Evolutionary conservation across 495 filamentous ascomycete species (phyloP), one percentile per base, ranked within the genome.

Genomic region (Hypoxylon fragiforme): DNA sequence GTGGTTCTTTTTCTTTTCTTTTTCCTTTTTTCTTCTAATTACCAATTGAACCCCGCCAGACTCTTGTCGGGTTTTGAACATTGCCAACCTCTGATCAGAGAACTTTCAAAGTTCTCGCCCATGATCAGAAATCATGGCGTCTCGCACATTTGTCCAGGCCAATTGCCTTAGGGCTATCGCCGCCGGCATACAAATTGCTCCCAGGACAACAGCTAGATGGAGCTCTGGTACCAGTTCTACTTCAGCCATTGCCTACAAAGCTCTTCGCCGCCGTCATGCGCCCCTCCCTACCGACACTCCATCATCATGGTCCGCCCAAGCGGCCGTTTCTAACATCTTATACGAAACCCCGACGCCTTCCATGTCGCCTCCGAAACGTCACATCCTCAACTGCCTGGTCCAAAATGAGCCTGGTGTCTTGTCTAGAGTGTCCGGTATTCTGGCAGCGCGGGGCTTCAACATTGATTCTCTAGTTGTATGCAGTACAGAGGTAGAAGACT

Each of bases 361-460:
- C 2, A 75, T 80, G 54, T 83, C 86, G 28, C 92, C 94, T 2
- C 90, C 90, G 24, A 97, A 96, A 75, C 86, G 90, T 11, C 94
- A 97, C 70, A 78, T 98, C 67, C 84, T 98, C 70, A 97, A 98
- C 76, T 98, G 94, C 73, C 85, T 98, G 45, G 94, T 98, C 56
- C 94, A 98, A 72, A 98, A 98, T 74, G 94, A 98, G 73, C 94
- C 94, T 36, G 94, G 94, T 71, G 94, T 98, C 44, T 81, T 98
- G 14, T 96, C 91, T 38, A 91, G 94, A 50, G 89, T 98, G 8
- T 97, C 94, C 7, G 94, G 94, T 45, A 97, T 98, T 67, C 81
- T 98, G 22, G 94, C 94, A 12, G 94, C 94, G 20, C 82, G 94
- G 32, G 94, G 94, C 50, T 98, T 98, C 85, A 98, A 98, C 77